These are phyloP conservation scores for Ilex aquifolium DNA, from an alignment of 257 asterid species.

Conservation along the genomic window DNA sequence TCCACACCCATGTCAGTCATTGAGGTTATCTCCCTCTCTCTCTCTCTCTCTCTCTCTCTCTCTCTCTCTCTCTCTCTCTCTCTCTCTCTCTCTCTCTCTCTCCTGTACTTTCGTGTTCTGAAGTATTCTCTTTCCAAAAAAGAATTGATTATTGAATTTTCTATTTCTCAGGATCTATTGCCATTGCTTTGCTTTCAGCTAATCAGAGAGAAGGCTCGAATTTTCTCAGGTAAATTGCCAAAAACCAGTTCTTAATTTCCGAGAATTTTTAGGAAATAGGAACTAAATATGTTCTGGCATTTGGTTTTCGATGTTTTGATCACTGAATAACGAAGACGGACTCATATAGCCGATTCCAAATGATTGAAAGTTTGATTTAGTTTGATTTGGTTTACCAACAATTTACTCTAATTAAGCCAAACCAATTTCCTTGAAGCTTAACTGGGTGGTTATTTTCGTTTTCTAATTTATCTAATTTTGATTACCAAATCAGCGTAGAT, in stretches of 20 bases:
- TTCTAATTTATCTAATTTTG: too few species aligned
- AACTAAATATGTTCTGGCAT: conserved; percentile 11
- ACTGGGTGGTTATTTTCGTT: too few species aligned
- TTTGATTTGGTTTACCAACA: not conserved
- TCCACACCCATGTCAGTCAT: conserved; percentile 45
- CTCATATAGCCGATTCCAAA: too few species aligned
- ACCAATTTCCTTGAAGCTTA: too few species aligned
- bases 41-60: not conserved
- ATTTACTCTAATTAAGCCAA: too few species aligned
- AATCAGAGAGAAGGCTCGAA: conserved; percentile 25
- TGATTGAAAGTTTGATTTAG: not conserved
- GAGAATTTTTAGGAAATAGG: not conserved
- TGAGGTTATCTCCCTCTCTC: conserved; percentile 47
- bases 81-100: not conserved
- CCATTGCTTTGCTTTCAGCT: conserved; percentile 40
- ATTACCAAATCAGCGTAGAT: too few species aligned
- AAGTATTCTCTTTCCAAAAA: conserved; percentile 10
- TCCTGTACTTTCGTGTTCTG: not conserved
- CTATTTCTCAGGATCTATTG: conserved; percentile 47
- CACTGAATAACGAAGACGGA: too few species aligned
- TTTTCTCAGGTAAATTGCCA: conserved; percentile 41
- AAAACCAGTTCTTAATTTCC: conserved; percentile 8
- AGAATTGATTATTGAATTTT: not conserved
- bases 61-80: not conserved
- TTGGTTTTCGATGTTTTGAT: not conserved